Evolutionary conservation across 805 yeast species (phyloP).

Genomic region (Candida easanensis): DNA sequence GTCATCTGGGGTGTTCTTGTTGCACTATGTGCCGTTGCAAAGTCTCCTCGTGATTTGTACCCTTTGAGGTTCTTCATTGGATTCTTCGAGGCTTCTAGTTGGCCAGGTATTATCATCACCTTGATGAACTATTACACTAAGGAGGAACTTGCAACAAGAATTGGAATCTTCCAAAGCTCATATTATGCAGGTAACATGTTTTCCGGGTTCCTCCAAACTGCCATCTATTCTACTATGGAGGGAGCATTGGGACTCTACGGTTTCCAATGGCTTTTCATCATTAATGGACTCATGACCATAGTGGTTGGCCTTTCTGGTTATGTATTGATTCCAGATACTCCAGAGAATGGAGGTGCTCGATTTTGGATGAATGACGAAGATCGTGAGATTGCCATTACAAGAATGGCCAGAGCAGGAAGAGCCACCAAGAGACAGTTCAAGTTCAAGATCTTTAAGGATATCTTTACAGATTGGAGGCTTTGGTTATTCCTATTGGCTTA

Average conservation of each 20-base stretch:
- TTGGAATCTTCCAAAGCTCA: slow-evolving; percentile 24
- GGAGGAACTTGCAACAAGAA: slow-evolving; percentile 34
- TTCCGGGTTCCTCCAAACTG: slow-evolving; percentile 42
- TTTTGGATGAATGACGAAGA: slow-evolving; percentile 33
- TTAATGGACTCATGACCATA: slow-evolving; percentile 19
- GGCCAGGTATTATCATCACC: slow-evolving; percentile 40
- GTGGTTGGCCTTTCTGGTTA: slow-evolving; percentile 33
- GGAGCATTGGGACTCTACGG: slow-evolving; percentile 12
- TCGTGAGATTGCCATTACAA: slow-evolving; percentile 27
- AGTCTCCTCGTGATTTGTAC: slow-evolving; percentile 33
- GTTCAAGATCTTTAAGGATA: slow-evolving; percentile 2
- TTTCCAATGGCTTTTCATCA: slow-evolving; percentile 19
- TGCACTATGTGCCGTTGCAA: slow-evolving; percentile 46
- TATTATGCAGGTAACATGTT: slow-evolving; percentile 20
- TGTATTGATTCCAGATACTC: slow-evolving; percentile 37
- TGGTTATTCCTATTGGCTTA: slow-evolving; percentile 18
- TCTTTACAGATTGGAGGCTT: slow-evolving; percentile 11
- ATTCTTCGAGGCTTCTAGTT: slow-evolving; percentile 61
- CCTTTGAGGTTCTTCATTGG: slow-evolving; percentile 67
- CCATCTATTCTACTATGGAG: slow-evolving; percentile 14
- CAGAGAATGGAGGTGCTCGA: slow-evolving; percentile 26
- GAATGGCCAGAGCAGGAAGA: slow-evolving; percentile 18
- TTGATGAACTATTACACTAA: slow-evolving; percentile 35
- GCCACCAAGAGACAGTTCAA: slow-evolving; percentile 12
- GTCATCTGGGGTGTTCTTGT: slow-evolving; percentile 70